Evolutionary conservation across 2,329 filamentous ascomycete genomes (phyloP).

Genomic region (Phyllosticta citriasiana): DNA sequence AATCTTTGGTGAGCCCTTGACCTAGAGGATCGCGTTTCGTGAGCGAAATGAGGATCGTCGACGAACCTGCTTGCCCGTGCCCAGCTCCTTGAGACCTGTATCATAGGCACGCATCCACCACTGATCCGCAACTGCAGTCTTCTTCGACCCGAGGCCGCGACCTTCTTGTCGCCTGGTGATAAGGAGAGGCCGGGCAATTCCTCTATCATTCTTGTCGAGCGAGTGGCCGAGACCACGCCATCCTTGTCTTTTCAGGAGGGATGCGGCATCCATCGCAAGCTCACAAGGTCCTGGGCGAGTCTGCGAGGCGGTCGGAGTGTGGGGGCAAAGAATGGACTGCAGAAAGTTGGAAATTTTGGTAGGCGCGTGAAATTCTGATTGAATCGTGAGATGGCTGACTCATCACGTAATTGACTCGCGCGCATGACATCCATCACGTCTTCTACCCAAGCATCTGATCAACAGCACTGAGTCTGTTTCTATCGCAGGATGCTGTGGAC

Average conservation of each 20-base stretch:
- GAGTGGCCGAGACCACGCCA: conserved; percentile 87
- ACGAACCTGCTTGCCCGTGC: conserved; percentile 46
- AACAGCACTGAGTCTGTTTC: no score
- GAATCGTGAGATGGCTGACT: not conserved
- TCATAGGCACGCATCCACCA: conserved; percentile 98
- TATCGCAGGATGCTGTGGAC: no score
- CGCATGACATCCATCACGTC: no score
- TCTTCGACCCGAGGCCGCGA: conserved; percentile 71
- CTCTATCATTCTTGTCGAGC: conserved; percentile 65
- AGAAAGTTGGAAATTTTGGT: conserved; percentile 8
- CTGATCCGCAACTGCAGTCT: conserved; percentile 58
- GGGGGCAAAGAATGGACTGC: not conserved
- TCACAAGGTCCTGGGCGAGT: not conserved
- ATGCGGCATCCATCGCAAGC: conserved; percentile 67
- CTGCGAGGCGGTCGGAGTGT: not conserved
- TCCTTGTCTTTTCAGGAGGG: conserved; percentile 74
- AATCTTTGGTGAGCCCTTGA: conserved; percentile 14
- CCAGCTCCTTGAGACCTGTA: conserved; percentile 71
- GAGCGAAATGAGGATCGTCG: not conserved
- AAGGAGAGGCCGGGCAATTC: conserved; percentile 73
- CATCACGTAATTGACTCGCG: not conserved
- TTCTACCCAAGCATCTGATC: no score
- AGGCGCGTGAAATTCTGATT: not conserved
- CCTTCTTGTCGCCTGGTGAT: conserved; percentile 74
- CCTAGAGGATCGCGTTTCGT: not conserved